Base-by-base conservation (phyloP, 768 basidiomycete species). In the Tephrocybe sp. region DNA sequence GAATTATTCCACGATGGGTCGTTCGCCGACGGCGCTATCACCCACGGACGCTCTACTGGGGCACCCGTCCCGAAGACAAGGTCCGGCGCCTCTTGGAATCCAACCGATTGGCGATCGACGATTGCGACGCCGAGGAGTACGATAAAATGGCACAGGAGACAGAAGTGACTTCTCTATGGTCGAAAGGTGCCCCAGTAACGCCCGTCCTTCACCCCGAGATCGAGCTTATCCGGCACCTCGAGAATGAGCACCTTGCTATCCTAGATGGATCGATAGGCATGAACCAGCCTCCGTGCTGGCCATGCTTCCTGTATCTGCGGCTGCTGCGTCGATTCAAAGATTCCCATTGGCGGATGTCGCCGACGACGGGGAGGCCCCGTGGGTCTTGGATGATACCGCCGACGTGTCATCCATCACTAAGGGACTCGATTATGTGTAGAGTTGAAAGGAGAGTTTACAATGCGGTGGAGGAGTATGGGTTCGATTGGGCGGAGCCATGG, bases 401-500 rank as follows among this genome's bases (percentile, higher is more conserved):
- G 14, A 38, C 44, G 19, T 51, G 53, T 14, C 11, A 44, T 31
- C 40, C 40, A 13, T 47, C 48, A 10, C 22, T 56, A 23, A 35
- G 46, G 13, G 39, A 36, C 20, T 22, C 32, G 8, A 16, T 60
- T 12, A 39, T 62, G 33, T 22, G 45, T 23, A 36, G 34, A n/a
- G 30, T 53, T 48, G 49, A 48, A 44, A 51, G 51, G 26, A 47
- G 43, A 40, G 47, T 57, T 10, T 57, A 43, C 36, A 36, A 43
- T 40, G 53, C 55, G 13, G 50, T 60, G 6, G 58, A 60, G 40
- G 55, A 60, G 32, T 60, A 54, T 30, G 55, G 55, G 13, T 54
- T 35, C 19, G 58, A 60, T 31, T 52, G 46, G 19, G 39, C 17
- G 31, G n/a, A 47, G 19, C 31, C 31, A 34, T 39, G 48, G 39